A percentile compares a stretch with the other conserved stretches of the same genome.
phyloP scores from a whole-genome alignment of 768 basidiomycete species.

The Grammothele lineata region DNA sequence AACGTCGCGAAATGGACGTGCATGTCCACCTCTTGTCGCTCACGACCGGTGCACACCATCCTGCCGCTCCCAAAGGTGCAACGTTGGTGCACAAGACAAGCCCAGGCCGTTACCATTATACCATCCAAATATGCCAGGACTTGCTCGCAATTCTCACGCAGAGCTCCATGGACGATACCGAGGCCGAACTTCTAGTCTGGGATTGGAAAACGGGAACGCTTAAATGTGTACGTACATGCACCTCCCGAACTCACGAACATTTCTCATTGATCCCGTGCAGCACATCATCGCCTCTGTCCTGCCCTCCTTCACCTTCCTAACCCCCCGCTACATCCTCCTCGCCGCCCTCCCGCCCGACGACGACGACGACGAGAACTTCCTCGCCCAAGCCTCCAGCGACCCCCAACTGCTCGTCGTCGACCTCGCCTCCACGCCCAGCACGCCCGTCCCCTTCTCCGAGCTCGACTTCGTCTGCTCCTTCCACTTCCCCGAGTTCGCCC shows the following conservation, averaged over 20 bases:
- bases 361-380: constrained; percentile 19
- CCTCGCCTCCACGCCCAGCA: constrained; percentile 30
- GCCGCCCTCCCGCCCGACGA: constrained; percentile 13
- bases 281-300: constrained; percentile 10
- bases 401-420: constrained; percentile 37
- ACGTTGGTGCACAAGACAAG: constrained; percentile 22
- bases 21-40: constrained; percentile 40
- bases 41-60: constrained; percentile 43
- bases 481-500: constrained; percentile 35
- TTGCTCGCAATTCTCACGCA: constrained; percentile 47
- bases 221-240: constrained; percentile 37
- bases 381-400: constrained; percentile 11
- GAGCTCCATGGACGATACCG: constrained; percentile 24
- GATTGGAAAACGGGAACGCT: constrained; percentile 58
- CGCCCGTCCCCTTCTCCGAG: constrained; percentile 27
- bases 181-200: constrained; percentile 54
- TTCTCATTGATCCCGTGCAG: constrained; percentile 5
- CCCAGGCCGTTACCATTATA: constrained; percentile 27
- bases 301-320: constrained; percentile 25
- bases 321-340: constrained; percentile 22
- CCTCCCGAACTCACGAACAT: not conserved
- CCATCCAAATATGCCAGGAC: constrained; percentile 54
- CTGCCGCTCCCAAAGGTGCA: constrained; percentile 33
- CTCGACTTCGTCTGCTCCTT: constrained; percentile 36
- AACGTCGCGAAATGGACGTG: no score